phyloP scores from a whole-genome alignment of 164 flowering plant genomes.

The Aristolochia fimbriata region DNA sequence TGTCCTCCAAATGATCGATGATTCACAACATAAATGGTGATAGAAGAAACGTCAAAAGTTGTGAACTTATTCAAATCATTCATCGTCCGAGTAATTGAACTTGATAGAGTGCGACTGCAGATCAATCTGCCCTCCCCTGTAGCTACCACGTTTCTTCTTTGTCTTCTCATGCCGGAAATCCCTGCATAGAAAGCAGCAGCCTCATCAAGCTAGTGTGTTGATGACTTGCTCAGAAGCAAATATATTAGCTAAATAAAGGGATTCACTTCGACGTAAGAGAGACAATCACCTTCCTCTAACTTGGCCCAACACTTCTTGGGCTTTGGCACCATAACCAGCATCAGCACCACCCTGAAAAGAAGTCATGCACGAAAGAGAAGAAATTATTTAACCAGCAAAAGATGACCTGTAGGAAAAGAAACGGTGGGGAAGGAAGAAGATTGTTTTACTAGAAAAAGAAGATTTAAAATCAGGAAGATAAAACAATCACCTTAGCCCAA shows the following conservation, averaged over 20 bases:
- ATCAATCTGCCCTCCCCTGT: constrained; percentile 92
- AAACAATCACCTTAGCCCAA: constrained; percentile 84
- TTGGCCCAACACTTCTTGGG: constrained; percentile 89
- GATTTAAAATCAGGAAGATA: neutral
- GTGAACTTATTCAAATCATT: constrained; percentile 4
- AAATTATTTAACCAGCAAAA: neutral
- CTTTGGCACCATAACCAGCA: constrained; percentile 92
- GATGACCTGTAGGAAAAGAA: neutral
- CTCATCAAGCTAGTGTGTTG: neutral
- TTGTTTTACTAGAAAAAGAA: neutral
- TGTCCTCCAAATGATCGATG: no score
- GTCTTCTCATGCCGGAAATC: constrained; percentile 91
- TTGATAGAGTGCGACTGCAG: constrained; percentile 66
- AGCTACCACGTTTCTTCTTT: constrained; percentile 88
- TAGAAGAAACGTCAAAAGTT: neutral
- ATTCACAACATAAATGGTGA: no score
- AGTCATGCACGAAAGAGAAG: neutral
- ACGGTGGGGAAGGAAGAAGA: neutral
- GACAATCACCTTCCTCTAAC: constrained; percentile 73
- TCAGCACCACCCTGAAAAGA: constrained; percentile 79
- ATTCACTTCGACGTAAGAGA: neutral
- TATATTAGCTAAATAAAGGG: neutral
- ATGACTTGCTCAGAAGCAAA: neutral
- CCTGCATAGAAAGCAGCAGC: constrained; percentile 25
- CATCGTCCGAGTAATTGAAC: constrained; percentile 76